Percentiles rank a stretch among this genome's conserved stretches.
These are phyloP conservation scores for Panaeolus cyanescens DNA, from an alignment of 768 basidiomycete genomes.

Conservation along the genomic window DNA sequence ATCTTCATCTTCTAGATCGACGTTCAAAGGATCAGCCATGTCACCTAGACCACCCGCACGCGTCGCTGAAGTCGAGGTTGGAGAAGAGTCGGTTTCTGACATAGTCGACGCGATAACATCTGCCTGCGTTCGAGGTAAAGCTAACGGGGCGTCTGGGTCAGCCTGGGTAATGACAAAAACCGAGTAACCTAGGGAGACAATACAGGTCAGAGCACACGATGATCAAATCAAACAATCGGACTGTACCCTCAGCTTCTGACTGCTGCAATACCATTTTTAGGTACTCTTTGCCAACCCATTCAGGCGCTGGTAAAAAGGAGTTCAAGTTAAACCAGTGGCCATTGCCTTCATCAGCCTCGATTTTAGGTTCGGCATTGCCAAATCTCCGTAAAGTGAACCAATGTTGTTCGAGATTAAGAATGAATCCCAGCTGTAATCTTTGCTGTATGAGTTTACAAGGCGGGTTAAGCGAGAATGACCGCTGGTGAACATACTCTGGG, in stretches of 20 bases:
- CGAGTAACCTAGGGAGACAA: slow-evolving; percentile 69
- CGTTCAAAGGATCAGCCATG: slow-evolving; percentile 14
- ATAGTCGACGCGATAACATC: slow-evolving; percentile 72
- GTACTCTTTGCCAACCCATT: slow-evolving; percentile 85
- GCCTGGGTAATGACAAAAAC: slow-evolving; percentile 74
- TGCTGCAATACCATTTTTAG: slow-evolving; percentile 86
- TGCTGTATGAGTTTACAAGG: slow-evolving; percentile 1
- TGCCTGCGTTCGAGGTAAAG: slow-evolving; percentile 65
- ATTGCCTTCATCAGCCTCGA: slow-evolving; percentile 44
- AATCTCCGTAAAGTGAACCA: slow-evolving; percentile 91
- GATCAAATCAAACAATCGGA: neutral
- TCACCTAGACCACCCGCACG: slow-evolving; percentile 2
- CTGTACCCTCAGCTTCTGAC: slow-evolving; percentile 79
- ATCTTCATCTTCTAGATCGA: slow-evolving; percentile 79
- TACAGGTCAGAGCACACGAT: neutral
- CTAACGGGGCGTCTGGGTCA: slow-evolving; percentile 53
- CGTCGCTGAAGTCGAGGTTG: neutral
- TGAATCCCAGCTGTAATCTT: slow-evolving; percentile 84
- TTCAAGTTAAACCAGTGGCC: slow-evolving; percentile 92
- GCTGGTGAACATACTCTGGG: slow-evolving; percentile 63
- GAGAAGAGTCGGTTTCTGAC: slow-evolving; percentile 49
- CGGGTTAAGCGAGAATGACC: neutral
- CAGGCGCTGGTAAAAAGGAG: slow-evolving; percentile 67
- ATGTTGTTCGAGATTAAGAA: slow-evolving; percentile 84
- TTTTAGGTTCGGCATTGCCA: slow-evolving; percentile 49